A percentile compares a stretch with the other conserved stretches of the same genome.
Evolutionary conservation across 23 red algal species (phyloP).

Genomic region (Gracilaria vermiculophylla): DNA sequence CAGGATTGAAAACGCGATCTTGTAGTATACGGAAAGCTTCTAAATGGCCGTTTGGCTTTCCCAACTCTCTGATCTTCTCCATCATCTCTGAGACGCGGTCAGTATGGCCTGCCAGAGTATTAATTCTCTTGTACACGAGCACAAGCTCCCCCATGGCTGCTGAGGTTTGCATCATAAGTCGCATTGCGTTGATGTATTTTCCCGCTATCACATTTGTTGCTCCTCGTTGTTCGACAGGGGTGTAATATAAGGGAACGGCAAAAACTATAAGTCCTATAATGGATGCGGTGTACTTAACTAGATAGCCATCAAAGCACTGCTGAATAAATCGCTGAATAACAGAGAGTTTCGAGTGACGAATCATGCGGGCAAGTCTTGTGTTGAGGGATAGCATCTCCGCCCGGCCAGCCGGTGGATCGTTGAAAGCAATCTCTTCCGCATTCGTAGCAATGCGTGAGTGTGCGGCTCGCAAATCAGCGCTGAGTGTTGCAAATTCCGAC

Average conservation of each 20-base stretch:
- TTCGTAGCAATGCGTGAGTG: constrained; percentile 59
- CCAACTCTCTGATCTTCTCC: constrained; percentile 69
- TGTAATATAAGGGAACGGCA: constrained; percentile 73
- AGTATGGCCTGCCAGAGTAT: constrained; percentile 70
- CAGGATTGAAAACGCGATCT: constrained; percentile 9
- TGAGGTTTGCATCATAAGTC: constrained; percentile 84
- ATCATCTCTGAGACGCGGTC: constrained; percentile 74
- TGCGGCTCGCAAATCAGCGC: constrained; percentile 57
- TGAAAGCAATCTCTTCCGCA: constrained; percentile 85
- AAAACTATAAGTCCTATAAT: constrained; percentile 80
- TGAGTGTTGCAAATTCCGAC: constrained; percentile 57
- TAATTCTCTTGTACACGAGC: constrained; percentile 79
- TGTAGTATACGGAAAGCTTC: constrained; percentile 62
- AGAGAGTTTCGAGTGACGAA: constrained; percentile 53
- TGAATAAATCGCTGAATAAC: constrained; percentile 76
- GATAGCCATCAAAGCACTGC: constrained; percentile 72
- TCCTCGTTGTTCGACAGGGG: not conserved
- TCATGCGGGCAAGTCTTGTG: constrained; percentile 49
- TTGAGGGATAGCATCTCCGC: constrained; percentile 69
- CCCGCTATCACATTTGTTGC: constrained; percentile 48
- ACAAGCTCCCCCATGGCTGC: constrained; percentile 73
- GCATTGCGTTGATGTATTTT: constrained; percentile 64
- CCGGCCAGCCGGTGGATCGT: constrained; percentile 76
- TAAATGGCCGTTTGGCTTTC: constrained; percentile 60
- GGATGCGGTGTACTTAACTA: constrained; percentile 77